Evolutionary conservation across 2,329 filamentous ascomycete genomes (phyloP).

Genomic region (Paecilomyces dactylethromorphus): DNA sequence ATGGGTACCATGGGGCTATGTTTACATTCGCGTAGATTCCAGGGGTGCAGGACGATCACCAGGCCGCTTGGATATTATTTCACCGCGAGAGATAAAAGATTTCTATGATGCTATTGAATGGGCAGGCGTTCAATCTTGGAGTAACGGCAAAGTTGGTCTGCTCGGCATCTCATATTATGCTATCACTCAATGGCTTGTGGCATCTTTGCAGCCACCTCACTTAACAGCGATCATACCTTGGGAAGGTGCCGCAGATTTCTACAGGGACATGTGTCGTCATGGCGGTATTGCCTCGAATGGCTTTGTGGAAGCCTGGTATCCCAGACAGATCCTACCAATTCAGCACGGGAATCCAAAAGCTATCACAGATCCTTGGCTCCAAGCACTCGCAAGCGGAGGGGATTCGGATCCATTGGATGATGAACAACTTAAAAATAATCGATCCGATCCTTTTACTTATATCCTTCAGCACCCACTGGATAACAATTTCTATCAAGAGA

Average conservation of each 20-base stretch:
- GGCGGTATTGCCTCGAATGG: slow-evolving; percentile 50
- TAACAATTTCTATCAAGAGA: too few species aligned
- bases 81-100: slow-evolving; percentile 1
- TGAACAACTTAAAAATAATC: too few species aligned
- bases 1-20: slow-evolving; percentile 2
- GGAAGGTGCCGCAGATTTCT: slow-evolving; percentile 52
- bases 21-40: slow-evolving; percentile 2
- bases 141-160: slow-evolving; percentile 43
- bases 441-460: too few species aligned
- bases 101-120: slow-evolving; percentile 7
- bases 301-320: neutral
- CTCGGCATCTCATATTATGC: slow-evolving; percentile 46
- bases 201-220: slow-evolving; percentile 34
- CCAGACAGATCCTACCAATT: neutral
- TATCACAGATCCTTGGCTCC: too few species aligned
- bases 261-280: slow-evolving; percentile 44
- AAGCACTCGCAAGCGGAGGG: too few species aligned
- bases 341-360: too few species aligned
- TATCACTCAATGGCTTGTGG: slow-evolving; percentile 45
- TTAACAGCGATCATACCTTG: slow-evolving; percentile 44
- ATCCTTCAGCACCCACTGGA: too few species aligned
- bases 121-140: slow-evolving; percentile 42
- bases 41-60: slow-evolving; percentile 2
- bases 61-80: slow-evolving; percentile 5
- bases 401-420: too few species aligned